Conservation (phyloP, 108 stramenopile species). For the Skeletonema tropicum region DNA sequence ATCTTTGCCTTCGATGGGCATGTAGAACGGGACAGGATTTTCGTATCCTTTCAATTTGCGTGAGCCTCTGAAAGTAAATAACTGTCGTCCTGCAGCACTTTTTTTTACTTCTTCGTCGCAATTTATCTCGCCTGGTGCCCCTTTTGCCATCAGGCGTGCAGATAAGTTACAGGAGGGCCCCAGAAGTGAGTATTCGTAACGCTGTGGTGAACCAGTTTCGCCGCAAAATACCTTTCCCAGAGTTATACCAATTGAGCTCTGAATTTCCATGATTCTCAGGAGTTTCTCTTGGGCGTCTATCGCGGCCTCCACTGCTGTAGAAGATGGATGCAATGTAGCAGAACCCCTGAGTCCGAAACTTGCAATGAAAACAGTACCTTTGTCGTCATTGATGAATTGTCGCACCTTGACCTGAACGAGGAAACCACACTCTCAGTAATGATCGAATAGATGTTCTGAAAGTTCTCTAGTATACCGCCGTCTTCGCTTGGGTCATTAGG, state of each 20-base stretch:
- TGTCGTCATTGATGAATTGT: conserved; percentile 64
- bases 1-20: conserved; percentile 11
- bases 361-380: conserved; percentile 44
- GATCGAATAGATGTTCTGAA: conserved; percentile 27
- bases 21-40: conserved; percentile 21
- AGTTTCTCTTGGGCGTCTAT: conserved; percentile 24
- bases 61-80: conserved; percentile 9
- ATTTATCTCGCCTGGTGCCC: conserved; percentile 20
- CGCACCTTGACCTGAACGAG: conserved; percentile 53
- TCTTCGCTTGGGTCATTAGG: conserved; percentile 26
- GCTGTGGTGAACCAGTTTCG: conserved; percentile 27
- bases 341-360: conserved; percentile 31
- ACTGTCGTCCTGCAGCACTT: conserved; percentile 2
- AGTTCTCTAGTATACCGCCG: conserved; percentile 10
- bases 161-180: conserved; percentile 50
- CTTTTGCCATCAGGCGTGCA: conserved; percentile 52
- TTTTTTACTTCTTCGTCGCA: conserved; percentile 31
- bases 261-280: conserved; percentile 20
- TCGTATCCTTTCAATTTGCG: conserved; percentile 27
- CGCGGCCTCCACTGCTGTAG: conserved; percentile 27
- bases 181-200: conserved; percentile 49
- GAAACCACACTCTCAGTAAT: conserved; percentile 23
- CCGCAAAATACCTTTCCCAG: conserved; percentile 50
- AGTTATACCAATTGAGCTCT: conserved; percentile 46
- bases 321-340: conserved; percentile 21